Evolutionary conservation across 495 filamentous ascomycete species (phyloP), one percentile per base, ranked within the genome.

Genomic region (Lasiosphaeria hispida): DNA sequence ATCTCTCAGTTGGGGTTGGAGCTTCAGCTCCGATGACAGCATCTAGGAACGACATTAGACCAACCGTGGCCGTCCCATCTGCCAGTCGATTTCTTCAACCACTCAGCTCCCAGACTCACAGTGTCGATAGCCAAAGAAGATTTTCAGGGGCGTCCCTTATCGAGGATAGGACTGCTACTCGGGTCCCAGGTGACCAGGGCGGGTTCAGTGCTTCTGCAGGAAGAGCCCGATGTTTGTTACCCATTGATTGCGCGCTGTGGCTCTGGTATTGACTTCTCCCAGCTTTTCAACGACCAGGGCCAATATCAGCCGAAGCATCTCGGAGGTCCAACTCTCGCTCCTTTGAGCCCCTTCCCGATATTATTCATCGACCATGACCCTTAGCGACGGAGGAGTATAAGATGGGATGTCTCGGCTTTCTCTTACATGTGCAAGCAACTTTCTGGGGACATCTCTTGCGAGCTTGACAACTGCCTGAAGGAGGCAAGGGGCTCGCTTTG

Each of bases 341-440:
- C 10, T 45, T 44, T 40, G 57, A 48, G 38, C 44, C 23, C 19
- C 33, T 59, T 17, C 57, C 49, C 23, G 19, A 35, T n/a, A 55
- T 55, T 34, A 23, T 54, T 54, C 34, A 38, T 39, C 41, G 43
- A 33, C 19, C 53, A 18, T 55, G 38, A 34, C 13, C 44, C 13
- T 11, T 13, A n/a, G 5, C 19, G 23, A 2, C 5, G 23, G 23
- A 49, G 11, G 7, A 10, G 8, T 10, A n/a, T 30, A 14, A 35
- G 4, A 1, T n/a, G 1, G 3, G 23, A 10, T 36, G 6, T 30
- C 23, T 30, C 23, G 23, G 23, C n/a, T n/a, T n/a, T n/a, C n/a
- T n/a, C n/a, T n/a, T n/a, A n/a, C n/a, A n/a, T n/a, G n/a, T n/a
- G n/a, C n/a, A n/a, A n/a, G n/a, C n/a, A n/a, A n/a, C n/a, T n/a